phyloP scores from a whole-genome alignment of 306 rosid species.

The Alnus glutinosa region DNA sequence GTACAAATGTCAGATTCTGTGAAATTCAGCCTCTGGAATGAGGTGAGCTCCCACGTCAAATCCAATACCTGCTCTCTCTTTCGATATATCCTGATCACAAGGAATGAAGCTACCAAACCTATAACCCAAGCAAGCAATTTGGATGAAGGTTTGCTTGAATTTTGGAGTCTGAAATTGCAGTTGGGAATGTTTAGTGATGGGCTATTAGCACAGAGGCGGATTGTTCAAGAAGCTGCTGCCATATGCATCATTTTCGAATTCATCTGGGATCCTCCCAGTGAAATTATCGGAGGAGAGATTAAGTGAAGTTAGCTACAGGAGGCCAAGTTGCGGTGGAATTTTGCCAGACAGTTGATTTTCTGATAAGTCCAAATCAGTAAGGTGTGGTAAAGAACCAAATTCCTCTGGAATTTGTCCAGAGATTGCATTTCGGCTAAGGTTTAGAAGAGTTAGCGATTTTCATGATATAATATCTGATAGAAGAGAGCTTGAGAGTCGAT shows the following conservation, averaged over 20 bases:
- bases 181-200: constrained; percentile 28
- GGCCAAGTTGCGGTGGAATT: constrained; percentile 46
- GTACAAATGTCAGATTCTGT: too few relatives aligned
- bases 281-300: constrained; percentile 60
- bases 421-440: constrained; percentile 52
- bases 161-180: constrained; percentile 40
- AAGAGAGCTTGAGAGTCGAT: constrained; percentile 53
- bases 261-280: constrained; percentile 55
- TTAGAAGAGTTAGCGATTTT: constrained; percentile 38
- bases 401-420: constrained; percentile 53
- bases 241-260: constrained; percentile 40
- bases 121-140: constrained; percentile 44
- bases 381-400: constrained; percentile 42
- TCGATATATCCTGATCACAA: too few relatives aligned
- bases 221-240: constrained; percentile 67
- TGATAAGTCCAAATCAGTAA: constrained; percentile 57
- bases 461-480: constrained; percentile 52
- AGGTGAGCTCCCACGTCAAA: too few relatives aligned
- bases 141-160: constrained; percentile 39
- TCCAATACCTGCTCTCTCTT: too few relatives aligned
- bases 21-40: too few relatives aligned
- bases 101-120: constrained; percentile 26
- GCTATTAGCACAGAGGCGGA: constrained; percentile 57
- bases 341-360: constrained; percentile 65
- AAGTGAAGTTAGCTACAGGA: constrained; percentile 11